Conservation (phyloP, 2,329 filamentous ascomycete genomes). For the Polytolypa hystricis region DNA sequence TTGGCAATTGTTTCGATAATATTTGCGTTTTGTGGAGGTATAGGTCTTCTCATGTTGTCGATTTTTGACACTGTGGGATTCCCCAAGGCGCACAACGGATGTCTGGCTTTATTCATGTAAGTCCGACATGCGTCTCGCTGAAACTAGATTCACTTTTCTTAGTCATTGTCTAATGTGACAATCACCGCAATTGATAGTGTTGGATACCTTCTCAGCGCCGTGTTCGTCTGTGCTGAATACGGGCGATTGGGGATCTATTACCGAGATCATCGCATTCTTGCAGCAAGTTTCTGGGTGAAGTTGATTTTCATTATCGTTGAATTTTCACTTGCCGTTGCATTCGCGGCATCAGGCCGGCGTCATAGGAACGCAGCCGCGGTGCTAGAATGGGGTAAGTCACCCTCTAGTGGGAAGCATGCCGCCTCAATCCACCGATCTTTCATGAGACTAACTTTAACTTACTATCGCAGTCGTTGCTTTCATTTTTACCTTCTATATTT, state of each 20-base stretch:
- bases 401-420: not conserved
- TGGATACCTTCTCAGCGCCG: constrained; percentile 73
- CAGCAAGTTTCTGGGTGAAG: constrained; percentile 78
- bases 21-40: constrained; percentile 65
- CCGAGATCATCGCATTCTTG: constrained; percentile 58
- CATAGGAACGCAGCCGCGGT: constrained; percentile 60
- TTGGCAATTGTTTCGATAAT: constrained; percentile 30
- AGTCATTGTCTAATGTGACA: not conserved
- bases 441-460: not conserved
- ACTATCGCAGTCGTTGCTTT: constrained; percentile 52
- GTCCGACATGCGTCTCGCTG: constrained; percentile 7
- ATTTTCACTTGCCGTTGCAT: constrained; percentile 54
- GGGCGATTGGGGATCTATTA: constrained; percentile 72
- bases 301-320: constrained; percentile 74
- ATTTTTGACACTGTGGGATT: constrained; percentile 76
- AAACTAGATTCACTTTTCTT: not conserved
- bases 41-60: constrained; percentile 68
- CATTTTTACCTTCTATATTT: constrained; percentile 77
- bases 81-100: constrained; percentile 57
- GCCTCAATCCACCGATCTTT: not conserved
- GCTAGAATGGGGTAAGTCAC: constrained; percentile 54
- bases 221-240: constrained; percentile 86
- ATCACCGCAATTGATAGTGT: constrained; percentile 24
- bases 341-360: constrained; percentile 44
- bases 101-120: constrained; percentile 69